Evolutionary conservation across 768 basidiomycete species (phyloP), one percentile per base, ranked within the genome.

Genomic region (Boletus sp.): DNA sequence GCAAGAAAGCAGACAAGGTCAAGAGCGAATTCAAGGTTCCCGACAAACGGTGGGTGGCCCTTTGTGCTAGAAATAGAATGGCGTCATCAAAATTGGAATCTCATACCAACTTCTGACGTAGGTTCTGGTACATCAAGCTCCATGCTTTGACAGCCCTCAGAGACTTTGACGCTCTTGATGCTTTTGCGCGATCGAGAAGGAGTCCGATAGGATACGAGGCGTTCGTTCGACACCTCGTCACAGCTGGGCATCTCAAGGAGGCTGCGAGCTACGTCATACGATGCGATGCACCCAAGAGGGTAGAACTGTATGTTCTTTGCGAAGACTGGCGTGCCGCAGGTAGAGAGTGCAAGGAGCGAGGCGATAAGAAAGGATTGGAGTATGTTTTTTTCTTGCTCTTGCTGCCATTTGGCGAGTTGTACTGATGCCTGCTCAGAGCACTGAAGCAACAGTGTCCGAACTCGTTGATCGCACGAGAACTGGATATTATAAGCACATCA

Each of bases 131-230:
- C 74, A 67, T 93, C 61, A 98, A 97, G 70, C 72, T 99, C 5
- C 83, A 92, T 52, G 90, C 94, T 0, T 73, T 98, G 54, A 87
- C 88, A 10, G 79, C 81, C n/a, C 76, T 82, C 20, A 79, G 85
- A 56, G 93, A 97, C 71, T 98, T 94, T 71, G 90, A 94, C 35
- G 85, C 81, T 2, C 79, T 98, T 14, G 94, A 98, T 47, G 69
- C 80, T 0, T 96, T 99, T 68, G 84, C 94, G 2, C 89, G 86
- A 63, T 89, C 88, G 36, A 94, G 84, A 73, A 83, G 92, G 62
- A 93, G 90, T 71, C 95, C 96, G 5, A 98, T 98, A 56, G 96
- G 97, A 1, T 98, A 96, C 67, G 95, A 98, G 67, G 81, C 89
- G 0, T 94, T 94, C 68, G 93, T 94, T 28, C 83, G 79, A 37